Conservation (phyloP, 2,329 filamentous ascomycete species). For the Clonostachys rhizophaga region DNA sequence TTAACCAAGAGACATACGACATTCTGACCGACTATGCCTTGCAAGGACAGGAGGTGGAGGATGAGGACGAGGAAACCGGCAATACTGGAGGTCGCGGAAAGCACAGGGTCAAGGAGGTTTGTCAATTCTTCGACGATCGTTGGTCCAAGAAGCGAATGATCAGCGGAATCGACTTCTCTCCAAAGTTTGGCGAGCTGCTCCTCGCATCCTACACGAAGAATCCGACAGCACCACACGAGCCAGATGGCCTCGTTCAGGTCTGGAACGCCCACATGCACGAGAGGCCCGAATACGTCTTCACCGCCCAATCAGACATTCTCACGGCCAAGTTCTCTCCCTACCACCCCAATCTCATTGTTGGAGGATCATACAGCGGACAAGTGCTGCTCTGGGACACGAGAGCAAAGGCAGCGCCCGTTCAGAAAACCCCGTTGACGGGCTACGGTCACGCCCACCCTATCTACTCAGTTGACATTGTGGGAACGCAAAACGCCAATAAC, state of each 20-base stretch:
- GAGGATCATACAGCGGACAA: conserved; percentile 94
- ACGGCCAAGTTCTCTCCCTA: conserved; percentile 98
- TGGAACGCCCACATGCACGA: conserved; percentile 97
- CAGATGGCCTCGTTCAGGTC: conserved; percentile 88
- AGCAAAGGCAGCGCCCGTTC: conserved; percentile 81
- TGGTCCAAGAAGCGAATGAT: conserved; percentile 99
- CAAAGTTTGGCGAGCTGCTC: conserved; percentile 89
- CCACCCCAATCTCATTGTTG: conserved; percentile 92
- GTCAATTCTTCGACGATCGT: conserved; percentile 89
- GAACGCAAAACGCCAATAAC: conserved; percentile 98
- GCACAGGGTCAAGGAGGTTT: conserved; percentile 76
- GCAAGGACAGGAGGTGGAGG: conserved; percentile 68
- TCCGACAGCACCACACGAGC: conserved; percentile 87
- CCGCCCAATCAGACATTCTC: conserved; percentile 91
- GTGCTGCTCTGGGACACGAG: conserved; percentile 96
- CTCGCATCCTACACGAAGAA: conserved; percentile 97
- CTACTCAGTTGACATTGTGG: conserved; percentile 92
- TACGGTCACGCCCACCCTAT: conserved; percentile 95
- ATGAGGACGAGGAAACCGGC: conserved; percentile 75
- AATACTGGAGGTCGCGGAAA: conserved; percentile 67
- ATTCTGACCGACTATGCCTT: conserved; percentile 92
- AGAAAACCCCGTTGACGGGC: conserved; percentile 93
- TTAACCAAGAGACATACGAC: conserved; percentile 90
- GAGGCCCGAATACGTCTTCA: conserved; percentile 92
- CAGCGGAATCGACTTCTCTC: conserved; percentile 90